Base-by-base conservation (phyloP, 1,139 yeast species). In the Lodderomyces orthopsilosis region DNA sequence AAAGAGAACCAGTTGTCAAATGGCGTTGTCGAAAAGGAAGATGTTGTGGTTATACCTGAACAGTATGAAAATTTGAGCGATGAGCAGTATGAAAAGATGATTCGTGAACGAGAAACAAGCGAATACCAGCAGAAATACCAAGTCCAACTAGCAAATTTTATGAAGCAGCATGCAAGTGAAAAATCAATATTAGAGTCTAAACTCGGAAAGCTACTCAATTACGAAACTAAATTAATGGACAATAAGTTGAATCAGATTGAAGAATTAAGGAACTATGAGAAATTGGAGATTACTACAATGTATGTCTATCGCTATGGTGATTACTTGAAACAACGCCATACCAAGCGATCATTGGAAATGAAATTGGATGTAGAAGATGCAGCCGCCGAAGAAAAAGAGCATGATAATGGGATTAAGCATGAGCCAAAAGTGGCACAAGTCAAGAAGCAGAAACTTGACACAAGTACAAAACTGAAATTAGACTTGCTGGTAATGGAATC, bases 231-330 rank as follows among this genome's bases (percentile, higher is more conserved):
- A 35, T 55, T 73, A 40, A 57, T 71, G 18, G 73, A 65, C 22
- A 66, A 70, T 37, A 74, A 77, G 49, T 52, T 62, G 43, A 57
- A 55, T 36, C 56, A 51, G 46, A 61, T 73, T 40, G 74, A 70
- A 37, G 69, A 66, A 15, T 46, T 66, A 30, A 62, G 57, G 44
- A 48, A 41, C 17, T 51, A 57, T 33, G 47, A 48, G 30, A 28
- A 34, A 17, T 30, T 15, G n/a, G 35, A 32, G 9, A 35, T 42
- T 30, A 23, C 46, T 9, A 48, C 46, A 13, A 41, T 57, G 22
- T 73, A 74, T 48, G 62, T 61, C 43, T 52, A 56, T 3, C 66
- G 71, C 44, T 75, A 70, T 47, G 54, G 66, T 24, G 68, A 65
- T 41, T 75, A 75, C 46, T 48, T 68, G 33, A 64, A 66, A n/a